These are phyloP conservation scores for Apostasia ramifera DNA, from an alignment of 106 monocot genomes.

Conservation along the genomic window DNA sequence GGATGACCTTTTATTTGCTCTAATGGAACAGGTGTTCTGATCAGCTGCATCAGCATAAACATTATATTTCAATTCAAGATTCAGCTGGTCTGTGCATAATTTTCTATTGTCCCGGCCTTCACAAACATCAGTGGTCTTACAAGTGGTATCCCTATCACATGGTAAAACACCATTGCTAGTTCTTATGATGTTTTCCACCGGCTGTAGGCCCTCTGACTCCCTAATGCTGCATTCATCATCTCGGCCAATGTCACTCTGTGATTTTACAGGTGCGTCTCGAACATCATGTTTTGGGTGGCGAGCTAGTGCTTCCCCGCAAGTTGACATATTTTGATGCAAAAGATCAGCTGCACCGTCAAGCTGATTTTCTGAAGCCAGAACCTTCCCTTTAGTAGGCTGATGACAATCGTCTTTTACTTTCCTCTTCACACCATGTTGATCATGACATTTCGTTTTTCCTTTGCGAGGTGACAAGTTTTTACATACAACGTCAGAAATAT, in stretches of 20 bases:
- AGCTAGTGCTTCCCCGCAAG: no score
- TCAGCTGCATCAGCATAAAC: not conserved
- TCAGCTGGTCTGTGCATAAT: no score
- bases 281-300: not conserved
- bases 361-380: no score
- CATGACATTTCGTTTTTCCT: not conserved
- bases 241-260: not conserved
- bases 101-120: no score
- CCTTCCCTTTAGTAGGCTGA: no score
- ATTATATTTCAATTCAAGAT: not conserved
- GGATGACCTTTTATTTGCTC: slow-evolving; percentile 4
- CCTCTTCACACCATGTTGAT: not conserved
- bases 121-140: not conserved
- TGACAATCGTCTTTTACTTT: no score
- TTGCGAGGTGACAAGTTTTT: not conserved
- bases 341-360: no score
- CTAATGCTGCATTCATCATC: not conserved
- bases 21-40: not conserved
- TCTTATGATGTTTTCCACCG: slow-evolving; percentile 3
- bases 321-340: no score
- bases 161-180: slow-evolving; percentile 1
- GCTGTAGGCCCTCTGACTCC: slow-evolving; percentile 5
- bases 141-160: not conserved
- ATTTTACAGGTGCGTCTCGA: not conserved
- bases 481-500: not conserved